A percentile compares a stretch with the other conserved stretches of the same genome.
phyloP scores from a whole-genome alignment of 331 rosid genomes.

The Phaseolus coccineus region DNA sequence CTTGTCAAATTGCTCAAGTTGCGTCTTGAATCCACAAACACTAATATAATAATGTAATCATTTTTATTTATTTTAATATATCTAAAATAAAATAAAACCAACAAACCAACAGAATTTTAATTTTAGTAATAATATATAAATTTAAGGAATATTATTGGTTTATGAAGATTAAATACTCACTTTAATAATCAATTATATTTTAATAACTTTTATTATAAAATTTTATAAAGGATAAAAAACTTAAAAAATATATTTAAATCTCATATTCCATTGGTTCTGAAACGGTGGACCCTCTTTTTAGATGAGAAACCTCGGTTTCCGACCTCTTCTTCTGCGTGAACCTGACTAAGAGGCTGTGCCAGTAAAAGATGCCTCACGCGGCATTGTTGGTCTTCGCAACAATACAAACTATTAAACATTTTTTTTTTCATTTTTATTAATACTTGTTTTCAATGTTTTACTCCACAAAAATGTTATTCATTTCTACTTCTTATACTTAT shows the following conservation, averaged over 20 bases:
- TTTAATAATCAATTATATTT: no score
- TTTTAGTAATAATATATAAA: no score
- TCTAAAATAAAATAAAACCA: neutral
- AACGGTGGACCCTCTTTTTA: constrained; percentile 32
- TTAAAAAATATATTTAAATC: no score
- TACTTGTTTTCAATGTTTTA: neutral
- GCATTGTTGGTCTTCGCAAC: constrained; percentile 16
- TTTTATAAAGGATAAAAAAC: no score
- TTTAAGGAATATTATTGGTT: no score
- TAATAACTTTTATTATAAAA: no score
- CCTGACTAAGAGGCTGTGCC: neutral
- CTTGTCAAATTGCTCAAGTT: constrained; percentile 27
- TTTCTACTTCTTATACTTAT: no score
- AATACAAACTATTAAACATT: neutral
- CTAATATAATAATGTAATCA: neutral
- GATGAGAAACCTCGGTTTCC: constrained; percentile 37
- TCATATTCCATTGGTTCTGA: neutral
- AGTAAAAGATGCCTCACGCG: constrained; percentile 5
- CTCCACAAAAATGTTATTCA: neutral
- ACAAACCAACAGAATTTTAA: no score
- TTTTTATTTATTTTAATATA: neutral
- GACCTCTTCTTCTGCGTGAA: neutral
- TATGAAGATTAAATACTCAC: no score
- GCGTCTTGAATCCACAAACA: neutral
- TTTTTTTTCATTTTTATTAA: no score